A percentile compares a stretch with the other conserved stretches of the same genome.
Evolutionary conservation across 2,329 filamentous ascomycete genomes (phyloP).

Genomic region (Torrubiella hemipterigena): DNA sequence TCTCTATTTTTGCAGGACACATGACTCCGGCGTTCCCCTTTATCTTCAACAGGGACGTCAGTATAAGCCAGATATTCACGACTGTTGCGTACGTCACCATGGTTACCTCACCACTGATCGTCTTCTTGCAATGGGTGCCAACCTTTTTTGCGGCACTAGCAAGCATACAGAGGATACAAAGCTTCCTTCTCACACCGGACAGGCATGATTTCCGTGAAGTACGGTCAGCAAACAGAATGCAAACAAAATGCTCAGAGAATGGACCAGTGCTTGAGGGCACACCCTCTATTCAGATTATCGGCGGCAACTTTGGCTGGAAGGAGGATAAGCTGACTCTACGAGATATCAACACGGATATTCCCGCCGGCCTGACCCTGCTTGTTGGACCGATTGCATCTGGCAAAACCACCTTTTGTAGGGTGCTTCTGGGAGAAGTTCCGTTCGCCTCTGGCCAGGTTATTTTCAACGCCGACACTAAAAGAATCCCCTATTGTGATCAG

Average conservation of each 20-base stretch:
- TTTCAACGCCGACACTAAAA: conserved; percentile 6
- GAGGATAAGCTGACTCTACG: no score
- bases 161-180: conserved; percentile 15
- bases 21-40: conserved; percentile 22
- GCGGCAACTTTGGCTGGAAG: conserved; percentile 21
- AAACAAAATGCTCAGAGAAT: neutral
- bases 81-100: conserved; percentile 17
- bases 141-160: conserved; percentile 11
- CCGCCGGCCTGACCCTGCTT: conserved; percentile 27
- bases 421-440: conserved; percentile 18
- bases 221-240: no score
- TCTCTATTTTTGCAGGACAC: conserved; percentile 17
- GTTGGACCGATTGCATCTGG: conserved; percentile 12
- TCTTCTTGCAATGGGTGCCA: conserved; percentile 14
- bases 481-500: conserved; percentile 20
- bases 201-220: conserved; percentile 9
- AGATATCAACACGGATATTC: no score
- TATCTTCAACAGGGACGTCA: conserved; percentile 12
- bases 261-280: no score
- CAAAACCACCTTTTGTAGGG: conserved; percentile 27
- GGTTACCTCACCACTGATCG: conserved; percentile 13
- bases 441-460: conserved; percentile 10
- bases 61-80: conserved; percentile 16
- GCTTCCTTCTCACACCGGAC: conserved; percentile 17
- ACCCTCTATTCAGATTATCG: no score